Evolutionary conservation across 129 eudicot genomes (phyloP).

Genomic region (Solidago caesia): DNA sequence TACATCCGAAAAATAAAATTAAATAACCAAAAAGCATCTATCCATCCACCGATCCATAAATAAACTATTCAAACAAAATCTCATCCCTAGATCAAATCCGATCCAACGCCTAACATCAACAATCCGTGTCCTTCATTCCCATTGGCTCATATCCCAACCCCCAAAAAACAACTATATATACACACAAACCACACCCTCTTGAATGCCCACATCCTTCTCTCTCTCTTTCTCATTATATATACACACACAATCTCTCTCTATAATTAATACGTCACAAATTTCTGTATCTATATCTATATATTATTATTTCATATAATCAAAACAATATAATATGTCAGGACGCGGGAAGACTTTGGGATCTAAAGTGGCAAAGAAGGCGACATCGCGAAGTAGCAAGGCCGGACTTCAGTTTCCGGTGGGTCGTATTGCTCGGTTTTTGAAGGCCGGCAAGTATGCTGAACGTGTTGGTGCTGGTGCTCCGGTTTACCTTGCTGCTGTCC

Average conservation of each 20-base stretch:
- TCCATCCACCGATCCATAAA: neutral
- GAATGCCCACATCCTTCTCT: no score
- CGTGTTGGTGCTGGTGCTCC: slow-evolving; percentile 47
- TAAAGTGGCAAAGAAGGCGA: slow-evolving; percentile 37
- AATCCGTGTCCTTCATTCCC: slow-evolving; percentile 36
- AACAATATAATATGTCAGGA: slow-evolving; percentile 22
- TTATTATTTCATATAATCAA: neutral
- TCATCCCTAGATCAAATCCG: slow-evolving; percentile 5
- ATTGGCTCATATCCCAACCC: slow-evolving; percentile 32
- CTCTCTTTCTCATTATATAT: slow-evolving; percentile 17
- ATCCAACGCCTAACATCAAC: slow-evolving; percentile 28
- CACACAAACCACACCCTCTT: neutral
- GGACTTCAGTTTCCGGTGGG: slow-evolving; percentile 45
- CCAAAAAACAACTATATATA: slow-evolving; percentile 27
- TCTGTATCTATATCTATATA: no score
- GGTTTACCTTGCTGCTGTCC: slow-evolving; percentile 41
- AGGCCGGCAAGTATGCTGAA: slow-evolving; percentile 41
- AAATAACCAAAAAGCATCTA: neutral
- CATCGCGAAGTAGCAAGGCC: slow-evolving; percentile 42
- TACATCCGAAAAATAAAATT: neutral
- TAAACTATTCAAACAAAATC: neutral
- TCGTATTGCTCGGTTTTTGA: slow-evolving; percentile 42
- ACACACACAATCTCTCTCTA: slow-evolving; percentile 10
- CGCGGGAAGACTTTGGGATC: slow-evolving; percentile 41
- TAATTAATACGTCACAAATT: no score